These are phyloP conservation scores for Phaeosphaeriaceae sp. DNA, from an alignment of 2,329 filamentous ascomycete species.

Conservation along the genomic window DNA sequence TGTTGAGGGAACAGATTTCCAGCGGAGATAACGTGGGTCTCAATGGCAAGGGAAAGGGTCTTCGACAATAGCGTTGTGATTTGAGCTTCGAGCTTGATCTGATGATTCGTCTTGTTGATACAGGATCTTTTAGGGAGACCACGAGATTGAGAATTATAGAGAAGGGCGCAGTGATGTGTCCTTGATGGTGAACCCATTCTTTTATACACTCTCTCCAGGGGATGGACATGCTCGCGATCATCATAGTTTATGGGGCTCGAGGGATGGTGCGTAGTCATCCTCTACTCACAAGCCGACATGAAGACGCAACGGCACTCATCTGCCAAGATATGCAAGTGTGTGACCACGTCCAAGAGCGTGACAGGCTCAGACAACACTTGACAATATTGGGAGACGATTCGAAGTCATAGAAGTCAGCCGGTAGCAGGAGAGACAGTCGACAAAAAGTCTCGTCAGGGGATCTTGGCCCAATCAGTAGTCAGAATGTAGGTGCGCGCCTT, in stretches of 20 bases:
- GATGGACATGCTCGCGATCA: not conserved
- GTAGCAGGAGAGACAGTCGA: not conserved
- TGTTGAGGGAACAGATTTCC: not conserved
- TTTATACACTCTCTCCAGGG: no score
- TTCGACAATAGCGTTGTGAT: no score
- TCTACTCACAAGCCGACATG: not conserved
- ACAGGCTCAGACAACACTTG: not conserved
- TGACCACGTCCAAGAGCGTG: not conserved
- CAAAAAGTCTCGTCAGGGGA: not conserved
- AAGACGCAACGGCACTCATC: not conserved
- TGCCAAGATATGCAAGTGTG: conserved; percentile 1
- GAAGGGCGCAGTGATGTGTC: not conserved
- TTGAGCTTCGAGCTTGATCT: no score
- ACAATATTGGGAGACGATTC: not conserved
- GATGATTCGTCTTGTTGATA: no score
- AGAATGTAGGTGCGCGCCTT: not conserved
- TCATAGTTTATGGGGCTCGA: not conserved
- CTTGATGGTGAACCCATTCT: not conserved
- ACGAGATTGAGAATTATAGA: no score
- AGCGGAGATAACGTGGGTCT: not conserved
- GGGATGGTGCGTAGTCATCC: not conserved
- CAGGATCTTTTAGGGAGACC: no score
- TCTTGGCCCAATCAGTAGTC: not conserved
- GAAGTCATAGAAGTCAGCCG: not conserved
- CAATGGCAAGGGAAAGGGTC: no score